Percentiles rank a stretch among this genome's conserved stretches.
These are phyloP conservation scores for Spatholobus suberectus DNA, from an alignment of 306 rosid genomes.

Conservation along the genomic window DNA sequence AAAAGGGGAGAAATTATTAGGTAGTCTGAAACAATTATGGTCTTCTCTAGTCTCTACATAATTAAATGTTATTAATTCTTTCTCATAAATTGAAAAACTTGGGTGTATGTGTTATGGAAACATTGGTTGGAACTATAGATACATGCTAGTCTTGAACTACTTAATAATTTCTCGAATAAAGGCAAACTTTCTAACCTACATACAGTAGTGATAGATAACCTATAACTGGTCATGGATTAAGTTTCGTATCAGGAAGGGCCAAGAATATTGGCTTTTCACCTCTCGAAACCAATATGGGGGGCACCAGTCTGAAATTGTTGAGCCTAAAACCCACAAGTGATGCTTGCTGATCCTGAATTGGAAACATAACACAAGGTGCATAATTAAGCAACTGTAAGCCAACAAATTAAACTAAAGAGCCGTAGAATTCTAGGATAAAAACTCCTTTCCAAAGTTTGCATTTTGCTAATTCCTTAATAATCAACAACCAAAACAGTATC, in stretches of 20 bases:
- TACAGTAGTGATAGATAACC: neutral
- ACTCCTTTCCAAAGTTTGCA: constrained; percentile 2
- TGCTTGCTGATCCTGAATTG: constrained; percentile 27
- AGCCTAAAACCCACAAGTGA: neutral
- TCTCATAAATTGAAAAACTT: too few relatives aligned
- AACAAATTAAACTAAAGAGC: neutral
- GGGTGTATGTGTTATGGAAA: too few relatives aligned
- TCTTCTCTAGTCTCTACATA: too few relatives aligned
- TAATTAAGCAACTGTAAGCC: constrained; percentile 17
- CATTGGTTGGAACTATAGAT: too few relatives aligned
- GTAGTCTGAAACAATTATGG: too few relatives aligned
- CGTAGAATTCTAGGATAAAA: constrained; percentile 18
- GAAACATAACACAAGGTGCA: constrained; percentile 18
- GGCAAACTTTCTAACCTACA: neutral
- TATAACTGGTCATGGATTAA: neutral
- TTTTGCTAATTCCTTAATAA: constrained; percentile 34
- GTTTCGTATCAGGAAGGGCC: neutral
- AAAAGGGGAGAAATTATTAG: too few relatives aligned
- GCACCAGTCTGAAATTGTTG: neutral
- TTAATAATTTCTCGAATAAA: too few relatives aligned
- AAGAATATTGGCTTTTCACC: neutral
- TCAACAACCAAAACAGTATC: constrained; percentile 27
- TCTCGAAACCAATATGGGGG: neutral
- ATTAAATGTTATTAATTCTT: too few relatives aligned
- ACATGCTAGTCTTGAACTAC: too few relatives aligned